A percentile compares a stretch with the other conserved stretches of the same genome.
Evolutionary conservation across 2,329 filamentous ascomycete genomes (phyloP).

Genomic region (Rhynchosporium graminicola): DNA sequence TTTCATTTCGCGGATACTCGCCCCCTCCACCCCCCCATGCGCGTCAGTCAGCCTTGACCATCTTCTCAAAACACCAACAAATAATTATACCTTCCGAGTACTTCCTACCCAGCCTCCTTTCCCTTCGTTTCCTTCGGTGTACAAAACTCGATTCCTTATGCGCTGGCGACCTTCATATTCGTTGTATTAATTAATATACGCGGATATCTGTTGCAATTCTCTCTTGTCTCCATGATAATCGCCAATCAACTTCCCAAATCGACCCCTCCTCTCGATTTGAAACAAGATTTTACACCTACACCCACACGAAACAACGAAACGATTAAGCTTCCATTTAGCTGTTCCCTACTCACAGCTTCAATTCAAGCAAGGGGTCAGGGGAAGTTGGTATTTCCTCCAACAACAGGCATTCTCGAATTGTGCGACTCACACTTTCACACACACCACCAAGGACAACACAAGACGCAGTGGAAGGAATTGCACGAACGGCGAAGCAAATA

Average conservation of each 20-base stretch:
- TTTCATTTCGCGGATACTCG: constrained; percentile 3
- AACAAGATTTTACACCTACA: background rate
- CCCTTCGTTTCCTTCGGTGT: background rate
- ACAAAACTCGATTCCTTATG: background rate
- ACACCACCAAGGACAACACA: background rate
- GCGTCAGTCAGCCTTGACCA: constrained; percentile 21
- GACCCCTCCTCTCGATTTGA: background rate
- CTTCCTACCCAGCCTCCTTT: constrained; percentile 6
- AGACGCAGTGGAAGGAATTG: background rate
- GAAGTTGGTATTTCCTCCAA: background rate
- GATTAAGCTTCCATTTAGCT: background rate
- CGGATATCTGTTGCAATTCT: background rate
- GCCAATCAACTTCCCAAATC: background rate
- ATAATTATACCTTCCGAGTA: background rate
- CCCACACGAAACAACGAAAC: constrained; percentile 1
- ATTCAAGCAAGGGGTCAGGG: too few species aligned
- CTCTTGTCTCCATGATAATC: background rate
- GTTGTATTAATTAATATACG: background rate
- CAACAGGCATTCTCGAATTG: background rate
- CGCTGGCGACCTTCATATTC: background rate
- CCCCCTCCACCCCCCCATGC: constrained; percentile 15
- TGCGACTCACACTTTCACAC: background rate
- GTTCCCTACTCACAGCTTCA: too few species aligned
- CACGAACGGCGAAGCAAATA: background rate
- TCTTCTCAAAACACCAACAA: constrained; percentile 8